Evolutionary conservation across 179 eudicot genomes (phyloP), one percentile per base, ranked within the genome.

Genomic region (Beta macrorhiza): DNA sequence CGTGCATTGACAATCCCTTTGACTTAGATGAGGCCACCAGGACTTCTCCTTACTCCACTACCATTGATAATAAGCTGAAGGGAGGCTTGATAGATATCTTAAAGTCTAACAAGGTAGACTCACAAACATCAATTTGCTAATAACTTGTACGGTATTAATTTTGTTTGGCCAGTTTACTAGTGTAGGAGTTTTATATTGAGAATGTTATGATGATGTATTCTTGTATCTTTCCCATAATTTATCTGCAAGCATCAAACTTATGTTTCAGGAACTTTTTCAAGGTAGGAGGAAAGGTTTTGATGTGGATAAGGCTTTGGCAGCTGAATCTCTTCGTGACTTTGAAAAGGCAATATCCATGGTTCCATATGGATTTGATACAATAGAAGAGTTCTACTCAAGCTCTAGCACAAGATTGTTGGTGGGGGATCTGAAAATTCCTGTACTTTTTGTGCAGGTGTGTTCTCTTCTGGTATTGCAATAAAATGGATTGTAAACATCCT

Each of bases 1-100:
- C 91, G 25, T 96, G 99, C 88, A 90, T 93, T 75, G 89, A 96
- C 90, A 96, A 94, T 82, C 99, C 99, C 82, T 96, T 96, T 80
- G 96, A 94, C 85, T 88, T 96, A 78, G 96, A 96, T 77, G 96
- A 90, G 85, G 90, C 91, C 78, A 86, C 93, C 49, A 90, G 92
- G 87, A 84, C 84, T 42, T 81, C 91, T 62, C 80, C 86, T 81
- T 81, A 83, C 82, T 81, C 84, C 45, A 62, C 25, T 73, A 79
- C 71, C 74, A 74, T 89, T 82, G 86, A 90, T 89, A 83, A 85
- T 81, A 88, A 83, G 83, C 91, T 94, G 51, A 90, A 89, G 73
- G 75, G 79, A 71, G 98, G 99, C 72, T 86, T 96, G 84, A 84
- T 90, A 29, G 87, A 91, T 83, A 92, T 96, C 72, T 79, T 96